Base-by-base conservation (phyloP, 257 asterid species). In the Haberlea rhodopensis region DNA sequence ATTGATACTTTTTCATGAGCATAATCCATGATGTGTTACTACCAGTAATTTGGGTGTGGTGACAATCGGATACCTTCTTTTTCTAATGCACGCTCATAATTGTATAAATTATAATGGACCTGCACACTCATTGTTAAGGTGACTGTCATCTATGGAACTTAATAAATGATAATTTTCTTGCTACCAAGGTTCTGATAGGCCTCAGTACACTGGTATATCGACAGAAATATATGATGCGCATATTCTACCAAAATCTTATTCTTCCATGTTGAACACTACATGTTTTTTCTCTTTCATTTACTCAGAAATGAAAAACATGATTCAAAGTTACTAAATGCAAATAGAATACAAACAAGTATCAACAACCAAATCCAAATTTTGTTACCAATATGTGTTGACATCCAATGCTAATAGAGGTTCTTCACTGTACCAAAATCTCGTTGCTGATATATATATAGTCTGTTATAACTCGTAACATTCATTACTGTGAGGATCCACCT, bases 401-500 rank as follows among this genome's bases (percentile, higher is more conserved):
- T 40, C 11, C 3, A 40, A 40, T 40, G 48, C 48, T 2, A 32
- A 32, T 32, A 24, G 52, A 63, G 26, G 40, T 45, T 40, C 54
- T 46, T 29, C 25, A 27, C 54, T 16, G 13, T 61, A 57, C 66
- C 76, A 62, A 31, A 60, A 57, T 31, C 52, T 68, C 62, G 32
- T 49, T 8, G 63, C 51, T 65, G 21, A 53, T 48, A 59, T 46
- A 13, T 9, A 37, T 62, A 7, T 48, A 13, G 60, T 29, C 19
- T 31, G 73, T 3, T 16, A 9, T 59, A 24, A 54, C 53, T 61
- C 37, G 34, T 8, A 53, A 22, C 45, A 53, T 29, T 10, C 9
- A 45, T 26, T 63, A 55, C 77, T 80, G 60, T 73, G 65, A 78
- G 52, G 82, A 63, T 71, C 76, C 85, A 75, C 73, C 81, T 57